Evolutionary conservation across 768 basidiomycete genomes (phyloP).

Genomic region (Hericium coralloides): DNA sequence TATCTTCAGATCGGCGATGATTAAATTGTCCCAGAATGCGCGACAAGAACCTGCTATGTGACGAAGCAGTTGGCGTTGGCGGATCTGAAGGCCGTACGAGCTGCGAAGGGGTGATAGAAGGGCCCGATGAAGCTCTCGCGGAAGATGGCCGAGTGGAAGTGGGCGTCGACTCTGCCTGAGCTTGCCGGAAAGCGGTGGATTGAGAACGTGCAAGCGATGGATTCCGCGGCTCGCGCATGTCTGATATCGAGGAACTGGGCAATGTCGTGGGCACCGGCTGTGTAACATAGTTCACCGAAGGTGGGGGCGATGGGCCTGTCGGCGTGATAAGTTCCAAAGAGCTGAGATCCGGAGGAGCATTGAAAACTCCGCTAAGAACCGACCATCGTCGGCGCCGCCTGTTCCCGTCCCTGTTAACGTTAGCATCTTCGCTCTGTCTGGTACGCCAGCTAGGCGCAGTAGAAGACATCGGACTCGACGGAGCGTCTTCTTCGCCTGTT

Average conservation of each 20-base stretch:
- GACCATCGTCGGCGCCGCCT: constrained; percentile 66
- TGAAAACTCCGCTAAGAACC: constrained; percentile 42
- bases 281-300: constrained; percentile 7
- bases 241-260: not conserved
- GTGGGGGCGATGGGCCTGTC: constrained; percentile 16
- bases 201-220: not conserved
- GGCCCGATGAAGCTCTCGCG: not conserved
- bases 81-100: not conserved
- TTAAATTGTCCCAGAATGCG: constrained; percentile 58
- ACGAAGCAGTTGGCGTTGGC: constrained; percentile 23
- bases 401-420: constrained; percentile 23
- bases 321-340: constrained; percentile 16
- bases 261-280: constrained; percentile 7
- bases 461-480: constrained; percentile 38
- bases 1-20: constrained; percentile 49
- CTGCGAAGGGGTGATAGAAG: not conserved
- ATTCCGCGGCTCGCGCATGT: constrained; percentile 9
- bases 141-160: constrained; percentile 7
- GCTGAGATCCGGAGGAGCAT: constrained; percentile 14
- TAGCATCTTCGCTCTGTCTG: constrained; percentile 7
- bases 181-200: constrained; percentile 12
- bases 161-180: constrained; percentile 14
- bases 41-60: constrained; percentile 60
- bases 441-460: constrained; percentile 25
- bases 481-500: constrained; percentile 33